Conservation (phyloP, 2,329 filamentous ascomycete species). For the Ophiostoma sp. region DNA sequence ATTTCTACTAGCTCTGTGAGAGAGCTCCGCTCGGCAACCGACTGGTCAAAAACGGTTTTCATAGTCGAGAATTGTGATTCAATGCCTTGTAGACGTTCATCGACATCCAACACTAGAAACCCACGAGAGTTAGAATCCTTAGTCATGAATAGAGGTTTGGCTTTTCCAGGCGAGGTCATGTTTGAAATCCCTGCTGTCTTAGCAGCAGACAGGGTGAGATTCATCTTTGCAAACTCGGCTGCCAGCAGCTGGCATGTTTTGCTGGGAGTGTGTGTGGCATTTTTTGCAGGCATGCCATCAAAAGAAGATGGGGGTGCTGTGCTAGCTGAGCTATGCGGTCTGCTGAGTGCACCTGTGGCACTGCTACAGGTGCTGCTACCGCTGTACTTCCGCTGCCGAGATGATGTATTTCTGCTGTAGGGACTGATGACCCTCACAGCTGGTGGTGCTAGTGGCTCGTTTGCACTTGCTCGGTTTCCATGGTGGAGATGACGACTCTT, state of each 20-base stretch:
- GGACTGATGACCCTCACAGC: neutral
- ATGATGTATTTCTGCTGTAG: neutral
- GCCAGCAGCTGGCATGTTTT: neutral
- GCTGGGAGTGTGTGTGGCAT: neutral
- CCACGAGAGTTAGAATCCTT: slow-evolving; percentile 66
- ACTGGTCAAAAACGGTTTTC: slow-evolving; percentile 65
- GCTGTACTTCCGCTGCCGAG: neutral
- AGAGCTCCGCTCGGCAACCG: slow-evolving; percentile 60
- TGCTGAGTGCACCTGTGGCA: neutral
- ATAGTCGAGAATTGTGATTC: slow-evolving; percentile 68
- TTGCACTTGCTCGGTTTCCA: slow-evolving; percentile 4
- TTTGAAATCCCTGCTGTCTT: slow-evolving; percentile 25
- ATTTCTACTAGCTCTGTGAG: slow-evolving; percentile 69
- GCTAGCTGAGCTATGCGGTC: neutral
- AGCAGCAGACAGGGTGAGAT: slow-evolving; percentile 33
- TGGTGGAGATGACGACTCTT: neutral
- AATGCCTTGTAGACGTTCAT: slow-evolving; percentile 69
- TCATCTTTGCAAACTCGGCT: slow-evolving; percentile 29
- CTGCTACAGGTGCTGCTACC: slow-evolving; percentile 9
- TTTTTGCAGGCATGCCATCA: neutral
- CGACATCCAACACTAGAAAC: slow-evolving; percentile 71
- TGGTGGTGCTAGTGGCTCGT: neutral
- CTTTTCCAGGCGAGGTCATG: slow-evolving; percentile 42
- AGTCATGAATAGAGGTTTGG: slow-evolving; percentile 35
- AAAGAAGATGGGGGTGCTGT: neutral